Conservation (phyloP, 2,329 filamentous ascomycete species). For the Gaeumannomyces sp. region DNA sequence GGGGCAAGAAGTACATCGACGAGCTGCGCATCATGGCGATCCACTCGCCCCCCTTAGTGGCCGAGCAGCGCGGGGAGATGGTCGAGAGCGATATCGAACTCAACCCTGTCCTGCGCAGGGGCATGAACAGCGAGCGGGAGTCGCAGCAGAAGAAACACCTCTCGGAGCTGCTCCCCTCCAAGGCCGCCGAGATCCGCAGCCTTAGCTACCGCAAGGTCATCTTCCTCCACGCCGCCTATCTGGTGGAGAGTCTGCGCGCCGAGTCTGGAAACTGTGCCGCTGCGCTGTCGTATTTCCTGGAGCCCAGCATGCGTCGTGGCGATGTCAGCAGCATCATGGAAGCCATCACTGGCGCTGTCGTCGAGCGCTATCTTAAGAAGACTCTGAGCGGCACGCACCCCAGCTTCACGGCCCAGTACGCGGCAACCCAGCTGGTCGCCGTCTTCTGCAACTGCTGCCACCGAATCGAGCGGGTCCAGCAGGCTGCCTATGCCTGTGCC, state of each 20-base stretch:
- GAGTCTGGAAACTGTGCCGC: conserved; percentile 85
- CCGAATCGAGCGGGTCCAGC: conserved; percentile 84
- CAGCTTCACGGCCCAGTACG: conserved; percentile 81
- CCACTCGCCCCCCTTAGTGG: conserved; percentile 79
- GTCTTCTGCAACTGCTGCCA: conserved; percentile 91
- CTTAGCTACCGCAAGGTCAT: conserved; percentile 87
- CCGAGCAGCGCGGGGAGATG: conserved; percentile 82
- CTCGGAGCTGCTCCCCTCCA: conserved; percentile 64
- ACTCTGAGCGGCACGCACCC: conserved; percentile 65
- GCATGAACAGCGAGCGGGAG: conserved; percentile 73
- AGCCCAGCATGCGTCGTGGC: conserved; percentile 68
- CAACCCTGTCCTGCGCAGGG: conserved; percentile 85
- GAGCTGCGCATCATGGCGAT: conserved; percentile 81
- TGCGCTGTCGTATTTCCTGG: conserved; percentile 86
- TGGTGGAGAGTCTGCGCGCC: conserved; percentile 84
- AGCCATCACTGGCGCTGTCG: conserved; percentile 57
- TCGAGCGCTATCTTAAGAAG: conserved; percentile 73
- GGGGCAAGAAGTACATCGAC: conserved; percentile 64
- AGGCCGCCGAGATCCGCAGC: conserved; percentile 70
- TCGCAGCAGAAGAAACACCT: conserved; percentile 76
- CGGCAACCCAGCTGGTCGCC: conserved; percentile 78
- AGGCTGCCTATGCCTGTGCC: conserved; percentile 75
- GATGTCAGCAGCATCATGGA: conserved; percentile 62
- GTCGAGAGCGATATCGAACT: conserved; percentile 95
- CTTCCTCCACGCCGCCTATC: conserved; percentile 83